Percentiles rank a stretch among this genome's conserved stretches.
Evolutionary conservation across 2,329 filamentous ascomycete species (phyloP).

Genomic region (Arthrobotrys megalospora): DNA sequence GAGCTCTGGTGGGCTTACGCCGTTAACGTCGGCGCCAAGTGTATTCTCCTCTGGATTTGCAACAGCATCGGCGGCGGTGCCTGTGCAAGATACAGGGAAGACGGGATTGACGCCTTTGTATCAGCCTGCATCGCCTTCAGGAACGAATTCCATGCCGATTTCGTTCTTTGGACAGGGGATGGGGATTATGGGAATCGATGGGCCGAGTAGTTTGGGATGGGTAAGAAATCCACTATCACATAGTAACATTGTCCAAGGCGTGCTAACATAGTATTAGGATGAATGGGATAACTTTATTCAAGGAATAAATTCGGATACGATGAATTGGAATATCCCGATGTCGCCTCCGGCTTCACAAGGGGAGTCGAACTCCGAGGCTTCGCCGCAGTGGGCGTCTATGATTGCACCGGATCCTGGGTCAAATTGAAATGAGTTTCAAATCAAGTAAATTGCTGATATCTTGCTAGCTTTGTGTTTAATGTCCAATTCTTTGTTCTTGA

Average conservation of each 20-base stretch:
- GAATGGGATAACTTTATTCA: constrained; percentile 64
- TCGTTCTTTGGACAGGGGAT: constrained; percentile 59
- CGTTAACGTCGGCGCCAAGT: constrained; percentile 14
- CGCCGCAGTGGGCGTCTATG: constrained; percentile 55
- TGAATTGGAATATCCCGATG: constrained; percentile 57
- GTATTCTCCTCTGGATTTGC: constrained; percentile 55
- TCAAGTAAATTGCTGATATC: background rate
- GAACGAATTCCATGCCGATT: constrained; percentile 27
- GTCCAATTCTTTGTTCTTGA: background rate
- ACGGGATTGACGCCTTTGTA: constrained; percentile 58
- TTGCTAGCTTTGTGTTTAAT: background rate
- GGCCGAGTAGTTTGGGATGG: constrained; percentile 62
- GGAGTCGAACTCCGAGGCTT: constrained; percentile 41
- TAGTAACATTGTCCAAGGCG: background rate
- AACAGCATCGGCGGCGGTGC: constrained; percentile 47
- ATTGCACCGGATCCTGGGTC: constrained; percentile 52
- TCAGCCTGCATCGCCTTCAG: constrained; percentile 47
- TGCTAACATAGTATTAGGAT: constrained; percentile 57
- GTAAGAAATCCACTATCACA: constrained; percentile 37
- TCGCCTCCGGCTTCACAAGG: constrained; percentile 41
- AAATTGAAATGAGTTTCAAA: constrained; percentile 37
- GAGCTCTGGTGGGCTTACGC: constrained; percentile 52
- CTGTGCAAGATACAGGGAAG: constrained; percentile 60
- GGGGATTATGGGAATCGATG: constrained; percentile 61
- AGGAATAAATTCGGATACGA: constrained; percentile 63